Conservation (phyloP, 352 stramenopile genomes). For the Phytophthora tentaculata region DNA sequence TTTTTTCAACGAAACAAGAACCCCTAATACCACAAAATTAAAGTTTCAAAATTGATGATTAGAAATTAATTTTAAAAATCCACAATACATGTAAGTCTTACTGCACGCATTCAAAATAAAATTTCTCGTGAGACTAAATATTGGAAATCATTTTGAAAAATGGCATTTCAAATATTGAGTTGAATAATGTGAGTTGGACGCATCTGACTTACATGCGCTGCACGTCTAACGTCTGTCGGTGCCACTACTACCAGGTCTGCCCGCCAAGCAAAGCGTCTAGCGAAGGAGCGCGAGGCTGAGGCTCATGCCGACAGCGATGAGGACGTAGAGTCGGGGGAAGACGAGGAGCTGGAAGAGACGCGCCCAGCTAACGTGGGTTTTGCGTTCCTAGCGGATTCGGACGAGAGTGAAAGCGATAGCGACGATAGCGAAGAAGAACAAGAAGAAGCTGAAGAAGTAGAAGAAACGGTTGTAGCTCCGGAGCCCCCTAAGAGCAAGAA, state of each 20-base stretch:
- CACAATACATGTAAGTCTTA: too few relatives aligned
- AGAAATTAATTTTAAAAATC: too few relatives aligned
- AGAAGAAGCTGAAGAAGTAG: slow-evolving; percentile 15
- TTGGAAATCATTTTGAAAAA: neutral
- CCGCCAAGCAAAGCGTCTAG: slow-evolving; percentile 77
- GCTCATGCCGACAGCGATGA: slow-evolving; percentile 31
- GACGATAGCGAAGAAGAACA: slow-evolving; percentile 37
- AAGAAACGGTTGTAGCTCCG: slow-evolving; percentile 1
- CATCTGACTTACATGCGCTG: neutral
- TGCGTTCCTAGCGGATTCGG: slow-evolving; percentile 71
- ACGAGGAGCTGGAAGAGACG: slow-evolving; percentile 62
- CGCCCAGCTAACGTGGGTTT: slow-evolving; percentile 63
- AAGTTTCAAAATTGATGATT: too few relatives aligned
- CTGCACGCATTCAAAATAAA: too few relatives aligned
- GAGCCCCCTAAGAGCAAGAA: slow-evolving; percentile 39
- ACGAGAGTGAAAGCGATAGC: slow-evolving; percentile 28
- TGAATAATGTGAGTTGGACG: slow-evolving; percentile 28
- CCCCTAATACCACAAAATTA: too few relatives aligned
- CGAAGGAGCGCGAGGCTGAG: slow-evolving; percentile 35
- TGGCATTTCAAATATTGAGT: neutral
- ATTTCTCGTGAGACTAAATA: too few relatives aligned
- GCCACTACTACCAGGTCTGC: slow-evolving; percentile 60
- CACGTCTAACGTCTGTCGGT: slow-evolving; percentile 14
- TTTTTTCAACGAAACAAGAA: too few relatives aligned
- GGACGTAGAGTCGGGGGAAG: slow-evolving; percentile 34